Conservation (phyloP, 306 rosid genomes). For the Ceratonia siliqua region DNA sequence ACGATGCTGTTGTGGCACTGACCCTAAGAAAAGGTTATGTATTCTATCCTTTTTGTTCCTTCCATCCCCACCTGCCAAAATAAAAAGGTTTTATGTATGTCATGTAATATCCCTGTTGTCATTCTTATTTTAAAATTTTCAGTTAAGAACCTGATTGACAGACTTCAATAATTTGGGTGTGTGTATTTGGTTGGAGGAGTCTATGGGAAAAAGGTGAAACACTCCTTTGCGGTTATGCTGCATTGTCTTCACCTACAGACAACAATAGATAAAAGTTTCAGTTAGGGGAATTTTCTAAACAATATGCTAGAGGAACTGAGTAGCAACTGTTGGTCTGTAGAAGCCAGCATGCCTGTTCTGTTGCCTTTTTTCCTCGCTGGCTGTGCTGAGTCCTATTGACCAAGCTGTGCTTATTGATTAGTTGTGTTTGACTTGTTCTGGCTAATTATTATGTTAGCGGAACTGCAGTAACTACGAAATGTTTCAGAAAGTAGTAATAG, state of each 20-base stretch:
- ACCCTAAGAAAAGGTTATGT: constrained; percentile 75
- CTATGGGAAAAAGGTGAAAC: not conserved
- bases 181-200: not conserved
- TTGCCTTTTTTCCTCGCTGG: constrained; percentile 1
- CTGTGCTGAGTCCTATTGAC: constrained; percentile 9
- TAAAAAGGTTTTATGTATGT: not conserved
- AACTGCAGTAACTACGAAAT: not conserved
- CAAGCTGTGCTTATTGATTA: constrained; percentile 11
- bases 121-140: not conserved
- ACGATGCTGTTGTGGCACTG: constrained; percentile 82
- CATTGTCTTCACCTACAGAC: not conserved
- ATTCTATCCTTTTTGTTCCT: constrained; percentile 8
- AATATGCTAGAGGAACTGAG: not conserved
- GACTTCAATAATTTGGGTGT: not conserved
- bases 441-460: not conserved
- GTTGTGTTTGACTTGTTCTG: not conserved
- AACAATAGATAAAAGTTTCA: not conserved
- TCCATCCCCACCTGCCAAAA: not conserved
- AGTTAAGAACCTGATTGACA: not conserved
- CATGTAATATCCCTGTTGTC: not conserved
- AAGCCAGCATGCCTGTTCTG: not conserved
- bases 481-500: not conserved
- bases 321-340: not conserved
- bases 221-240: not conserved
- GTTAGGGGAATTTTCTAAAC: not conserved